Base-by-base conservation (phyloP, 768 basidiomycete genomes). In the Collybia mongolica region DNA sequence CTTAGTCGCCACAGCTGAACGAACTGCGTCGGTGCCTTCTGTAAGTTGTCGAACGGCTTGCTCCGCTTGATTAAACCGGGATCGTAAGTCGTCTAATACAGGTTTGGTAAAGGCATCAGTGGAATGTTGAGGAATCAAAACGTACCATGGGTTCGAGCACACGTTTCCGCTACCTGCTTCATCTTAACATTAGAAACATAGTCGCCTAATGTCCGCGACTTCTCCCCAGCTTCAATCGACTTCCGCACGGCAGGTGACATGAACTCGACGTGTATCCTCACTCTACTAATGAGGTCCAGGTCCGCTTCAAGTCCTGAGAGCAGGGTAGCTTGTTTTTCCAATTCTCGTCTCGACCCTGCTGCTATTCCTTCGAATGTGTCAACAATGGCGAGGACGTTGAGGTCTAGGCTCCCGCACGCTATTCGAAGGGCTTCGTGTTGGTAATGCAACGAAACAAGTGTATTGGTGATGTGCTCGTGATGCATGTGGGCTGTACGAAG, bases 101-200 rank as follows among this genome's bases (percentile, higher is more conserved):
- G 3, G 32, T 56, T 32, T 14, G 39, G 23, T 9, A 18, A 60
- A 15, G 43, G 23, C 5, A 19, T 11, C 8, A 43, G 32, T 17
- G 20, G 1, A 28, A 36, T 47, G 32, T 18, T 5, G 36, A 19
- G 19, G 24, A 46, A 36, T 28, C 38, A 3, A 44, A 19, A 71
- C 79, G 36, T 51, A 88, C 89, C 80, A 71, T 92, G 86, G 20
- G 85, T 83, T 42, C 77, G 75, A 14, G 71, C 61, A 68, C 89
- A 91, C 3, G 78, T 81, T 14, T 86, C 86, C 2, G 82, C 87
- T 1, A 93, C 90, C 61, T 88, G 80, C 58, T 74, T 78, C 90
- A 93, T 93, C 70, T 85, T 90, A 44, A 73, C 79, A 55, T 74
- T 77, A 14, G 86, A 86, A 20, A 93, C 89, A 65, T 92, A 93